Base-by-base conservation (phyloP, 2,329 filamentous ascomycete species). In the Diaporthe velutina region DNA sequence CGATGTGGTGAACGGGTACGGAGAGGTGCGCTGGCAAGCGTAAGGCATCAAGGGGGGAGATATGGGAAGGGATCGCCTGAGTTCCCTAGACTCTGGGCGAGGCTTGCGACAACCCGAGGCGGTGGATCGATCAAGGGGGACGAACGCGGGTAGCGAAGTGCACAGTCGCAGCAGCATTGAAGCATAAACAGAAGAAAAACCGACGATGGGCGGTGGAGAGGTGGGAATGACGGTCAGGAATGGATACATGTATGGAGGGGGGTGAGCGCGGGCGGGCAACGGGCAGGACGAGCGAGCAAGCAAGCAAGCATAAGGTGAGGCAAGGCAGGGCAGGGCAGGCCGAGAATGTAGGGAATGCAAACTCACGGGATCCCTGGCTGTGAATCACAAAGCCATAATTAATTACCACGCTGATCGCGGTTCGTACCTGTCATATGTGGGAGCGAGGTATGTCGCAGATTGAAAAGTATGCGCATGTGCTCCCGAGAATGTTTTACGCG, bases 371-470 rank as follows among this genome's bases (percentile, higher is more conserved):
- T 75, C 66, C 57, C 64, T 75, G 74, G 57, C 45, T 58, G 55
- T 71, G 74, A 70, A 67, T 75, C 74, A 75, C 55, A 74, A 66
- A 74, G 66, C 55, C 48, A 73, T 71, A 64, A 71, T 35, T 66
- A 66, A 45, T 50, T 72, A 64, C 28, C 60, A 68, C 71, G 74
- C 74, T 71, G 71, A 73, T 73, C 71, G 60, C 52, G 64, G 71
- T 66, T 57, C 42, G 71, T 70, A 75, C 71, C 74, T 66, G 71
- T 73, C 74, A 74, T 70, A 58, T 73, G 71, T 70, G 52, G 73
- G 40, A 68, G 54, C 45, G 70, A 66, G 71, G 71, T 74, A 74
- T 74, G 74, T 75, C 71, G 74, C 74, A 75, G 74, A 55, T 71
- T 66, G 71, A 74, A 54, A 70, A 70, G 57, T 71, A 67, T 71